A percentile compares a stretch with the other conserved stretches of the same genome.
These are phyloP conservation scores for Stachybotrys chlorohalonatus DNA, from an alignment of 2,329 filamentous ascomycete species.

Conservation along the genomic window DNA sequence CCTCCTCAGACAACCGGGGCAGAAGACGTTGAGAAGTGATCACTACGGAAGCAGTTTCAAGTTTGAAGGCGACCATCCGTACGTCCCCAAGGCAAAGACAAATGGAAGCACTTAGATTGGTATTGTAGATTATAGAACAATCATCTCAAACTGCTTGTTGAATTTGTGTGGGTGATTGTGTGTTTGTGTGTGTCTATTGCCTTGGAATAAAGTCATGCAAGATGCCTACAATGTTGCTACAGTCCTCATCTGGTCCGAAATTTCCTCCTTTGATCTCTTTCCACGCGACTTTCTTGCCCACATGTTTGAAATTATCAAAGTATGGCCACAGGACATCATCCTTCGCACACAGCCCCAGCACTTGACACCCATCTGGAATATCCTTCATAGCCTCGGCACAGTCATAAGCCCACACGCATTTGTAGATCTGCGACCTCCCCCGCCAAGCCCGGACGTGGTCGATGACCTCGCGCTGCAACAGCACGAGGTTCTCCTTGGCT, in stretches of 20 bases:
- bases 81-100: not conserved
- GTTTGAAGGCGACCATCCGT: slow-evolving; percentile 17
- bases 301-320: not conserved
- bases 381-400: not conserved
- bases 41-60: slow-evolving; percentile 45
- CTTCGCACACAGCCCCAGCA: not conserved
- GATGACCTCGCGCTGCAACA: not conserved
- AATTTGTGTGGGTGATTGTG: too few species aligned
- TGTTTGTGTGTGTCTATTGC: too few species aligned
- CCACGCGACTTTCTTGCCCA: not conserved
- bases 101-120: not conserved
- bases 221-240: not conserved
- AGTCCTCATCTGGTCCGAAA: not conserved
- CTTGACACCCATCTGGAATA: not conserved
- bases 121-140: too few species aligned
- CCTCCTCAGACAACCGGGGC: not conserved
- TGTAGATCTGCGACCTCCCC: not conserved
- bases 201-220: not conserved
- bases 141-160: too few species aligned
- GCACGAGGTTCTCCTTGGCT: not conserved
- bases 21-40: not conserved
- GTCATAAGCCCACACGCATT: not conserved
- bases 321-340: not conserved
- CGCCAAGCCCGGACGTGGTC: not conserved
- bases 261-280: not conserved